Percentiles rank a stretch among this genome's conserved stretches.
phyloP scores from a whole-genome alignment of 1,139 yeast genomes.

The Pichia sp. region DNA sequence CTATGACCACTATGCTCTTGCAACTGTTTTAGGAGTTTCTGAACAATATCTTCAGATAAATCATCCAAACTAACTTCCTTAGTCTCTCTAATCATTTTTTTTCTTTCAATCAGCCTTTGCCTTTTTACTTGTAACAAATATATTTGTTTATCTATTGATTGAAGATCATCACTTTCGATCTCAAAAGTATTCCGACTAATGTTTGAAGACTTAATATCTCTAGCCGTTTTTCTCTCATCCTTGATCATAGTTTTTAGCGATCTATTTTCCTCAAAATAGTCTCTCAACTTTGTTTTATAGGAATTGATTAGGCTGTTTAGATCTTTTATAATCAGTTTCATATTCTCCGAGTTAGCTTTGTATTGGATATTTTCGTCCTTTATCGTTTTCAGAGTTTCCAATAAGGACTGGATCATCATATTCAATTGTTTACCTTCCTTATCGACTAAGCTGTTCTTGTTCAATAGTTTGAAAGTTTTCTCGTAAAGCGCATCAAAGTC shows the following conservation, averaged over 20 bases:
- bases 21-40: conserved; percentile 9
- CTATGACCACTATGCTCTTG: conserved; percentile 4
- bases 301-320: conserved; percentile 14
- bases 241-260: conserved; percentile 8
- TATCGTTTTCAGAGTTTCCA: conserved; percentile 20
- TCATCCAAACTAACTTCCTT: not conserved
- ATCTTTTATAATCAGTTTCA: conserved; percentile 15
- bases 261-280: conserved; percentile 20
- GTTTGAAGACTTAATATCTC: not conserved
- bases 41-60: conserved; percentile 14
- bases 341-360: conserved; percentile 4
- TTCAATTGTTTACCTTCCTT: conserved; percentile 16
- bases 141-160: conserved; percentile 16
- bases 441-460: conserved; percentile 15
- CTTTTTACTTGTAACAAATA: conserved; percentile 18
- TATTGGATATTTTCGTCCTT: conserved; percentile 18
- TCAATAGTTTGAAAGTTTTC: conserved; percentile 25
- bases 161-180: not conserved
- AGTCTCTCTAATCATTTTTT: conserved; percentile 3
- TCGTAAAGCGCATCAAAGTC: conserved; percentile 22
- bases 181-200: conserved; percentile 7
- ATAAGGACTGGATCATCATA: conserved; percentile 21
- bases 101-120: conserved; percentile 10
- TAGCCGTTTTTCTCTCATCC: not conserved
- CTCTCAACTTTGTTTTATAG: conserved; percentile 21